Percentiles rank a stretch among this genome's conserved stretches.
phyloP scores from a whole-genome alignment of 2,329 filamentous ascomycete species.

The Ophiocordyceps camponoti-saundersi region DNA sequence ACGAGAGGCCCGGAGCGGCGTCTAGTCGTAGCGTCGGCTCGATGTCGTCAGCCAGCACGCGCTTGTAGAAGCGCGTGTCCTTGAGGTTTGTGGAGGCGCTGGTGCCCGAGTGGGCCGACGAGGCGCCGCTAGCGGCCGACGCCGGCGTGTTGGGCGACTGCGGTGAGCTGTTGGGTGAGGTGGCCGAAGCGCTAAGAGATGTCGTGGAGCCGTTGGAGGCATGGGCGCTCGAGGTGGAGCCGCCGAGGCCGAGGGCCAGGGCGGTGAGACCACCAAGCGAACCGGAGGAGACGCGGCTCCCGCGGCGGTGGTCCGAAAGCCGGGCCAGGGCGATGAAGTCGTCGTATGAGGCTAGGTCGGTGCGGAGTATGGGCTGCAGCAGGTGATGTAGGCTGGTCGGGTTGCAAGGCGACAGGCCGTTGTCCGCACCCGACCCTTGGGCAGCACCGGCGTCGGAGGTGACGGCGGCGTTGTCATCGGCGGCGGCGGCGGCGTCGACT shows the following conservation, averaged over 20 bases:
- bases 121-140: conserved; percentile 29
- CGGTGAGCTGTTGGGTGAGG: conserved; percentile 33
- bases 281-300: conserved; percentile 54
- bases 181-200: conserved; percentile 34
- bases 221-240: conserved; percentile 26
- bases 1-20: conserved; percentile 76
- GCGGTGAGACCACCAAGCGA: conserved; percentile 37
- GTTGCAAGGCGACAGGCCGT: conserved; percentile 33
- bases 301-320: conserved; percentile 41
- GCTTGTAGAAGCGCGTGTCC: conserved; percentile 89
- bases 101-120: conserved; percentile 11
- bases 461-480: conserved; percentile 19
- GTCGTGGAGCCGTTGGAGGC: conserved; percentile 43
- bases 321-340: conserved; percentile 70
- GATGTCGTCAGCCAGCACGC: conserved; percentile 74
- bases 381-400: conserved; percentile 67
- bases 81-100: conserved; percentile 43
- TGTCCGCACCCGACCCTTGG: conserved; percentile 13
- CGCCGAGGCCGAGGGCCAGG: conserved; percentile 26
- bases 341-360: conserved; percentile 62
- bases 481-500: conserved; percentile 12
- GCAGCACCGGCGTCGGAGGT: conserved; percentile 16
- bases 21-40: conserved; percentile 88
- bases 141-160: conserved; percentile 41
- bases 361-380: conserved; percentile 66